Conservation (phyloP, 108 stramenopile species). For the Nitzschia palea region DNA sequence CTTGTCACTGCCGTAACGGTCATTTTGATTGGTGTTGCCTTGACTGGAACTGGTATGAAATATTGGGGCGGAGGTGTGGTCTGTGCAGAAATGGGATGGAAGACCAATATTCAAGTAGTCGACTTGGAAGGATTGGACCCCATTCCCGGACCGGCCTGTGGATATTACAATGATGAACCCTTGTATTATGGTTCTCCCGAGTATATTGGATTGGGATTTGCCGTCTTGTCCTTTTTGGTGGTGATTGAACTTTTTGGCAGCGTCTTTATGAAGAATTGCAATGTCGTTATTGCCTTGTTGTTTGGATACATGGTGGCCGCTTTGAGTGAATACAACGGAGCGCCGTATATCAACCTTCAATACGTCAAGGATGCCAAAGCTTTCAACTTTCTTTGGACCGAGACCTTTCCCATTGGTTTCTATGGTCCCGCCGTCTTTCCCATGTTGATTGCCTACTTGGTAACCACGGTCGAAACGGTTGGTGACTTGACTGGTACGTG, state of each 20-base stretch:
- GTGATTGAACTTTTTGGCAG: slow-evolving; percentile 56
- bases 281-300: slow-evolving; percentile 54
- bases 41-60: slow-evolving; percentile 83
- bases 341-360: slow-evolving; percentile 16
- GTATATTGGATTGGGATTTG: slow-evolving; percentile 66
- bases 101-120: slow-evolving; percentile 42
- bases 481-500: slow-evolving; percentile 54
- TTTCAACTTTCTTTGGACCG: slow-evolving; percentile 51
- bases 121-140: slow-evolving; percentile 28
- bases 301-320: slow-evolving; percentile 51
- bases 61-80: slow-evolving; percentile 87
- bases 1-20: slow-evolving; percentile 71
- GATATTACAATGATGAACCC: slow-evolving; percentile 36
- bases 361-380: slow-evolving; percentile 14
- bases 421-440: slow-evolving; percentile 54
- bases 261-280: slow-evolving; percentile 68
- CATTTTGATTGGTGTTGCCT: slow-evolving; percentile 78
- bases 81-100: slow-evolving; percentile 78
- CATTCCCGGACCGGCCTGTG: slow-evolving; percentile 47
- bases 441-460: slow-evolving; percentile 56
- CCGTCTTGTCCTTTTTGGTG: slow-evolving; percentile 50
- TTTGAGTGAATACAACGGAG: slow-evolving; percentile 27
- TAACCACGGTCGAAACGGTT: slow-evolving; percentile 74
- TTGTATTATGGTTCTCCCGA: slow-evolving; percentile 49
- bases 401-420: slow-evolving; percentile 50